Evolutionary conservation across 371 early-diverging fungal genomes (phyloP).

Genomic region (Mortierella sp.): DNA sequence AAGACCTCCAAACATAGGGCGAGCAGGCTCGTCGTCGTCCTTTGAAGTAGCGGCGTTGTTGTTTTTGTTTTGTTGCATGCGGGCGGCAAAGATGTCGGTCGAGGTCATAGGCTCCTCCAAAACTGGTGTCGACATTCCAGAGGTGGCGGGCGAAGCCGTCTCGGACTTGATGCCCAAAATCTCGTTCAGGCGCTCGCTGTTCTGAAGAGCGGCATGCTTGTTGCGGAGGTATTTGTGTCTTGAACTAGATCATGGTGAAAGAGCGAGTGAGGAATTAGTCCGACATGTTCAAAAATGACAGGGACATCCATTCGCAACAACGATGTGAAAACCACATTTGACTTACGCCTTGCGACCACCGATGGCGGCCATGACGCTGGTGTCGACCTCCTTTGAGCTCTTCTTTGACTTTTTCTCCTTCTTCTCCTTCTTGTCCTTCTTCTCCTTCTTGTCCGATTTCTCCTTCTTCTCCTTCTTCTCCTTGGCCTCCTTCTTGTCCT

Average conservation of each 20-base stretch:
- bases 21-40: conserved; percentile 32
- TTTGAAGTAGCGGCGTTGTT: neutral
- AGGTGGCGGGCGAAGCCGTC: conserved; percentile 53
- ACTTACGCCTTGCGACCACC: conserved; percentile 71
- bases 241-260: conserved; percentile 59
- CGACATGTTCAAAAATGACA: neutral
- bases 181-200: conserved; percentile 64
- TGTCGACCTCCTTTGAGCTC: conserved; percentile 55
- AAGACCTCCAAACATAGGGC: conserved; percentile 59
- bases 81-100: conserved; percentile 49
- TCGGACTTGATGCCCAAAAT: conserved; percentile 68
- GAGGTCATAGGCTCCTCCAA: conserved; percentile 47
- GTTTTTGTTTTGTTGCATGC: conserved; percentile 34
- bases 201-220: conserved; percentile 70
- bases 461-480: conserved; percentile 28
- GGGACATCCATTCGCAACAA: neutral
- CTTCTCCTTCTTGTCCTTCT: conserved; percentile 52
- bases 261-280: neutral
- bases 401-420: conserved; percentile 58
- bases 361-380: conserved; percentile 48
- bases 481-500: conserved; percentile 31
- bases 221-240: conserved; percentile 81
- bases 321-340: too few species aligned
- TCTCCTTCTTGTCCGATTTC: conserved; percentile 48
- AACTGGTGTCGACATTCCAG: conserved; percentile 52